Base-by-base conservation (phyloP, 2,329 filamentous ascomycete genomes). In the Claviceps spartinae region DNA sequence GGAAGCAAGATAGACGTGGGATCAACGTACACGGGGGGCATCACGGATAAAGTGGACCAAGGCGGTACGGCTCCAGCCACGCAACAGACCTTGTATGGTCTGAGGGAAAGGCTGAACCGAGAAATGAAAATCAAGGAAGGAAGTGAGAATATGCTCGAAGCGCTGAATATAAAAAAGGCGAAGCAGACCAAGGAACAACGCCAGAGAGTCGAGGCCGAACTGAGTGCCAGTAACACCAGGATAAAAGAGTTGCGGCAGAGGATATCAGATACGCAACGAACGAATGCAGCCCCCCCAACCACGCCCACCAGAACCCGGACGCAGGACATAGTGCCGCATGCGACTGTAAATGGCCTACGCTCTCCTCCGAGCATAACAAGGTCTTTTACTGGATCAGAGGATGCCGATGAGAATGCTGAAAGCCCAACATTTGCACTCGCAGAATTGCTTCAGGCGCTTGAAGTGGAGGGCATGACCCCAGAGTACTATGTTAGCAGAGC, bases 121-220 rank as follows among this genome's bases (percentile, higher is more conserved):
- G 94, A 98, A 71, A 83, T 90, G 71, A 97, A 97, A 74, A 97
- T 98, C 65, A 96, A 95, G 68, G 86, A 91, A 61, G 93, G 93
- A 20, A 96, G 91, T 53, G 93, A 98, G 73, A 98, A 98, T 65
- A 83, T 98, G 79, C 75, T 98, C 41, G 93, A 98, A 71, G 93
- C 93, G 13, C 72, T 98, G 58, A 88, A 96, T 66, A 79, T 83
- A 45, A 98, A 98, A 69, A 96, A 95, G 67, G 85, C 88, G 46
- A 98, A 97, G 70, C 91, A 97, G 66, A 86, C 86, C 56, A 94
- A 90, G 65, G 91, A 91, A 54, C 87, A 91, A 64, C 79, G 87
- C 45, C 73, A 78, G 55, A 78, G 79, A 60, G 86, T 90, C 30
- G 87, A 98, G 71, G 85, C 86, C 48, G 93, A 98, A 71, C 75